These are phyloP conservation scores for Cryptosporidium parvum DNA, from an alignment of 169 alveolate species.

Conservation along the genomic window DNA sequence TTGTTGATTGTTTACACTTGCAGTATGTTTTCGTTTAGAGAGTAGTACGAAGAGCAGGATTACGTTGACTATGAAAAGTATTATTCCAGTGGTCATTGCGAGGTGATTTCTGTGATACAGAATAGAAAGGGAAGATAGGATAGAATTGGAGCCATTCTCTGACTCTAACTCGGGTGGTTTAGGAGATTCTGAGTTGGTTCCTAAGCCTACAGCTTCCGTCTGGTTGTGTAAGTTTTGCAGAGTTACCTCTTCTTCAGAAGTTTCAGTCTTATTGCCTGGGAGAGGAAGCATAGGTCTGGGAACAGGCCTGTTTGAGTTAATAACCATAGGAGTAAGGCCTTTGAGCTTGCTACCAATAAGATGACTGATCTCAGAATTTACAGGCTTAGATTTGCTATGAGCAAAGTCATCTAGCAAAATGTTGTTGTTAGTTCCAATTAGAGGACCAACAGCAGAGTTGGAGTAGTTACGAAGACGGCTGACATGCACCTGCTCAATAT, in stretches of 20 bases:
- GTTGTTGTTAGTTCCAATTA: slow-evolving; percentile 25
- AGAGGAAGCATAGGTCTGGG: slow-evolving; percentile 58
- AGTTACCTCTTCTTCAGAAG: neutral
- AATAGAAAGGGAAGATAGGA: neutral
- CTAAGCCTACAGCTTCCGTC: neutral
- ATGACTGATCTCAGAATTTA: neutral
- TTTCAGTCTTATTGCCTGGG: neutral
- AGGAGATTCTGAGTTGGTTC: neutral
- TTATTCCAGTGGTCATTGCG: slow-evolving; percentile 12
- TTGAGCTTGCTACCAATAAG: slow-evolving; percentile 20
- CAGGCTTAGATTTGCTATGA: neutral
- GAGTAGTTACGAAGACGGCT: slow-evolving; percentile 23
- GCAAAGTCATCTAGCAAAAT: slow-evolving; percentile 35
- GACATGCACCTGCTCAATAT: slow-evolving; percentile 34
- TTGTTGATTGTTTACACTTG: neutral
- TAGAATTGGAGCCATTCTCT: neutral
- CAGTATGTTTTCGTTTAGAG: neutral
- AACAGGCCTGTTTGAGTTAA: neutral
- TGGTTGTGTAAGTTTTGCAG: neutral
- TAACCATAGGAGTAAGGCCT: slow-evolving; percentile 14
- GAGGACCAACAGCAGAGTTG: slow-evolving; percentile 70
- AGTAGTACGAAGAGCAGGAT: slow-evolving; percentile 23
- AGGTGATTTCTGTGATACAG: slow-evolving; percentile 2
- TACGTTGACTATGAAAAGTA: slow-evolving; percentile 19
- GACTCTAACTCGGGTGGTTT: neutral